A percentile compares a stretch with the other conserved stretches of the same genome.
These are phyloP conservation scores for Stachybotrys chlorohalonatus DNA, from an alignment of 2,329 filamentous ascomycete genomes.

Conservation along the genomic window DNA sequence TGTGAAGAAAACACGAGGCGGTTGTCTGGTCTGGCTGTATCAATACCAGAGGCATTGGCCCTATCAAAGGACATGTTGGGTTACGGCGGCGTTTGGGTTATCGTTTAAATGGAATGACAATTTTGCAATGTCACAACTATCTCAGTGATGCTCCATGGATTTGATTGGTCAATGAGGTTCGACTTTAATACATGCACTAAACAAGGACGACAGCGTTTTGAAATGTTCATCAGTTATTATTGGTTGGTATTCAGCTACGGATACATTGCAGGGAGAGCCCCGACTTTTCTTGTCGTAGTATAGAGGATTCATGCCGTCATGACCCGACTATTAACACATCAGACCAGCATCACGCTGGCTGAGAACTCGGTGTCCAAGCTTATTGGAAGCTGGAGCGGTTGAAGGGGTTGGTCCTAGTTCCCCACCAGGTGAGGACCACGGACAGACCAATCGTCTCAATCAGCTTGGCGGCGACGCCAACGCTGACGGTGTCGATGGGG, in stretches of 20 bases:
- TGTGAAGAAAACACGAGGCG: slow-evolving; percentile 1
- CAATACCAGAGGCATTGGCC: slow-evolving; percentile 22
- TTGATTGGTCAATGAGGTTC: background rate
- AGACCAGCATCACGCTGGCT: slow-evolving; percentile 1
- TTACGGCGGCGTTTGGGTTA: slow-evolving; percentile 30
- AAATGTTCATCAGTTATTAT: background rate
- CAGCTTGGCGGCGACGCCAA: slow-evolving; percentile 74
- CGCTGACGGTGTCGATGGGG: slow-evolving; percentile 79
- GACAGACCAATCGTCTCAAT: slow-evolving; percentile 90
- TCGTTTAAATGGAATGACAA: slow-evolving; percentile 15
- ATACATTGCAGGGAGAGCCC: background rate
- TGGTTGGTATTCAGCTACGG: background rate
- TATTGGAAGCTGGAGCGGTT: slow-evolving; percentile 27
- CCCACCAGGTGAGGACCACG: slow-evolving; percentile 94
- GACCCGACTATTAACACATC: slow-evolving; percentile 8
- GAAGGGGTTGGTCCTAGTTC: slow-evolving; percentile 88
- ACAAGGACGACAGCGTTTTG: background rate
- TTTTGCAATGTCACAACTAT: background rate
- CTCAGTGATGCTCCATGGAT: background rate
- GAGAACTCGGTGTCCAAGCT: background rate
- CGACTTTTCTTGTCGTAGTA: background rate
- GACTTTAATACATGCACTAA: background rate
- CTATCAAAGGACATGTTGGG: slow-evolving; percentile 14
- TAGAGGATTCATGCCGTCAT: background rate
- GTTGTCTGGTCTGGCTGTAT: slow-evolving; percentile 21